These are phyloP conservation scores for Camelina sativa DNA, from an alignment of 345 rosid genomes.

Conservation along the genomic window DNA sequence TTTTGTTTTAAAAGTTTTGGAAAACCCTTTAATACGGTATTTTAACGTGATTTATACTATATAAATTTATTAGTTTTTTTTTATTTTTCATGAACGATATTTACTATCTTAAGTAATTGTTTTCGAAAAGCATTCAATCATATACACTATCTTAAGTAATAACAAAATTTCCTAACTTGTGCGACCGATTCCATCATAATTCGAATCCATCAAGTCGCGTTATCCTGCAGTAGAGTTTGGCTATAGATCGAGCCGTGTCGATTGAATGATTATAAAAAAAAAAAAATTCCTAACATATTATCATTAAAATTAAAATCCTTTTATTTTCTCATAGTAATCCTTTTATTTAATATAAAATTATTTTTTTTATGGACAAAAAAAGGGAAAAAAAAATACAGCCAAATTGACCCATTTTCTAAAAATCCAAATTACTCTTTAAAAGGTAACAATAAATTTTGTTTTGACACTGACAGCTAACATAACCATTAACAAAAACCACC, in stretches of 20 bases:
- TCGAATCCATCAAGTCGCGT: no score
- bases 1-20: no score
- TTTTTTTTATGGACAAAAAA: neutral
- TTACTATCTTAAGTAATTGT: neutral
- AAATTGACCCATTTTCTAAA: neutral
- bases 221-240: no score
- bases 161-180: no score
- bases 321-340: no score
- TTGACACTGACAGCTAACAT: slow-evolving; percentile 10
- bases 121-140: neutral
- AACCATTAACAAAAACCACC: slow-evolving; percentile 7
- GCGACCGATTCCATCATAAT: no score
- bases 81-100: neutral
- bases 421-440: slow-evolving; percentile 6
- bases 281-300: neutral
- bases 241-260: no score
- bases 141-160: neutral
- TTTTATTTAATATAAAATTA: neutral
- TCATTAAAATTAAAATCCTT: no score
- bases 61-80: neutral
- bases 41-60: neutral
- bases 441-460: neutral
- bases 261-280: no score
- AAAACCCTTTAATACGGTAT: neutral
- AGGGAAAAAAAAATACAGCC: neutral